Evolutionary conservation across 2,329 filamentous ascomycete species (phyloP), one percentile per base, ranked within the genome.

Genomic region (Apiospora rasikravindrae): DNA sequence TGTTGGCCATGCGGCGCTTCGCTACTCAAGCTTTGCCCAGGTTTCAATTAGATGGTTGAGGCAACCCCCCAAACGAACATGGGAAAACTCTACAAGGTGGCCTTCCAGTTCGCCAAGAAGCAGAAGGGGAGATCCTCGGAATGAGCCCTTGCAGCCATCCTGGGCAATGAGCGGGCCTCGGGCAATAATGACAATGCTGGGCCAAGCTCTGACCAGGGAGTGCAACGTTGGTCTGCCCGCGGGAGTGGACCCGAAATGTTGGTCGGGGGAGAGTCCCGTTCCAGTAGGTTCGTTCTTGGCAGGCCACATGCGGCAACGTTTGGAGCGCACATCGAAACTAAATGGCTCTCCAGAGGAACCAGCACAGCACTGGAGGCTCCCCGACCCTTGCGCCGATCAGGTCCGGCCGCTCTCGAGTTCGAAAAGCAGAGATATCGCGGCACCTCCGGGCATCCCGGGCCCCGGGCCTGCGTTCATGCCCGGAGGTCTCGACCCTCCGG

Each of bases 381-480:
- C 57, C 14, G 57, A 37, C n/a, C 57, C 33, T 19, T 64, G 57
- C 33, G 57, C 33, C 57, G 57, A 64, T 64, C 57, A 64, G 19
- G 33, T 33, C 57, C 57, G 57, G 57, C 33, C 22, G n/a, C 33
- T 42, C 19, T 64, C 57, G n/a, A 24, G n/a, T 22, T 37, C n/a
- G 19, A 10, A 51, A 24, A 24, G 19, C 11, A n/a, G 5, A 40
- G 8, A 40, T 40, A 2, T 64, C 19, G 6, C 57, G 57, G 57
- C 22, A 8, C 57, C 33, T 33, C 10, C 57, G 57, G 57, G 57
- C 57, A 24, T 29, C 8, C 57, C 57, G 57, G 57, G 57, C 57
- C 33, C 57, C 53, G 57, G 57, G 11, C 53, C 53, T 61, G 29
- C 53, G 29, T 61, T 22, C 14, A 64, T 24, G 13, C 53, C 57